Evolutionary conservation across 2,329 filamentous ascomycete species (phyloP).

Genomic region (Nigrospora osmanthi): DNA sequence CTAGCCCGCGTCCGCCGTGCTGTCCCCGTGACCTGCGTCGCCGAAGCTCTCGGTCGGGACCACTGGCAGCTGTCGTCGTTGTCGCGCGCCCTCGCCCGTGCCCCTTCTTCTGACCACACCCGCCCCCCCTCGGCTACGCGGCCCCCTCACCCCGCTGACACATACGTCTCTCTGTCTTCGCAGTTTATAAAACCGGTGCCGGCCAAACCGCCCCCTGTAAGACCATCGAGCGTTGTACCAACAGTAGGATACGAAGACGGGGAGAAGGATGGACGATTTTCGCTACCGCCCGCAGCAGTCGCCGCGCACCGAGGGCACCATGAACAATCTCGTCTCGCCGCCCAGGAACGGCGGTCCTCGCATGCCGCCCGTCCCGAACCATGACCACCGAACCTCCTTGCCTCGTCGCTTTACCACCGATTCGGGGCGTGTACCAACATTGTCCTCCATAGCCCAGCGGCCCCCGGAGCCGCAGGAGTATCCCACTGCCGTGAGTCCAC

Average conservation of each 20-base stretch:
- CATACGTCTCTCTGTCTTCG: background rate
- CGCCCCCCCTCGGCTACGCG: too few relatives aligned
- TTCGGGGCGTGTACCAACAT: constrained; percentile 71
- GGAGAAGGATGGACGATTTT: constrained; percentile 64
- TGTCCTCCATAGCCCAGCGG: constrained; percentile 54
- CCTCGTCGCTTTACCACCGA: constrained; percentile 94
- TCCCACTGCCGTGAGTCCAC: constrained; percentile 23
- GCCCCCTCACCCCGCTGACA: too few relatives aligned
- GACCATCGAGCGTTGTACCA: constrained; percentile 26
- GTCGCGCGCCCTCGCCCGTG: too few relatives aligned
- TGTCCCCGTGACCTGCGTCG: too few relatives aligned
- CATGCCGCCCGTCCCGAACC: constrained; percentile 43
- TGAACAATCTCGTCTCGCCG: constrained; percentile 68
- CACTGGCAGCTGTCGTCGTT: too few relatives aligned
- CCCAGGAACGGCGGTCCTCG: constrained; percentile 61
- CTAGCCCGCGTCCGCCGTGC: too few relatives aligned
- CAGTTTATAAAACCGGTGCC: constrained; percentile 28
- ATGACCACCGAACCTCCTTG: constrained; percentile 69
- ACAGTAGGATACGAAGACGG: constrained; percentile 31
- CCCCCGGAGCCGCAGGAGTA: constrained; percentile 44
- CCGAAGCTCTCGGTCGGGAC: too few relatives aligned
- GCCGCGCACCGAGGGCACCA: constrained; percentile 66
- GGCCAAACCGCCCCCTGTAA: constrained; percentile 30
- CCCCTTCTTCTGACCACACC: too few relatives aligned
- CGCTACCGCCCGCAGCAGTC: constrained; percentile 73